Base-by-base conservation (phyloP, 441 rosid genomes). In the Pelargonium cotyledonis region DNA sequence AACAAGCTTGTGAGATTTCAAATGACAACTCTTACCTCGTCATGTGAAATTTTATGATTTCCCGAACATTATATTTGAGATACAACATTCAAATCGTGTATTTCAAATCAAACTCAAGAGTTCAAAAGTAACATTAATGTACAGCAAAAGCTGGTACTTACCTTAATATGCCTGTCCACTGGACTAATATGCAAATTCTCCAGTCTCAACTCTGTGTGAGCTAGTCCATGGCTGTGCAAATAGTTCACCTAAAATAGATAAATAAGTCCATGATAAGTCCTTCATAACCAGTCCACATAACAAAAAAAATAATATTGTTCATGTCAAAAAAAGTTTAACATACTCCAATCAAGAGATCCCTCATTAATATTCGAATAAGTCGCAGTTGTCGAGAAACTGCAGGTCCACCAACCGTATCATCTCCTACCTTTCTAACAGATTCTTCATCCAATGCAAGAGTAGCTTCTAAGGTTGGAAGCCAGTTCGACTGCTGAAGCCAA, bases 211-310 rank as follows among this genome's bases (percentile, higher is more conserved):
- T 90, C 99, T 3, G 99, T 91, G 84, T 95, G 99, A 63, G 97
- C 97, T 77, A 95, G 94, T 69, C 99, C 97, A 74, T 95, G 94
- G 78, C 96, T 89, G 72, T 95, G 99, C 85, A 95, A 86, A 89
- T 91, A 95, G 75, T 95, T 95, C 71, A 95, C 99, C 96, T 93
- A 78, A 76, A 73, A 53, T 67, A 49, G 29, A 72, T 63, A 71
- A 65, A 66, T 21, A 65, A 31, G 15, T 72, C 53, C 18, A 53
- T 41, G 60, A 41, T 63, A 65, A 68, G 69, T n/a, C 41, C 70
- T 41, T 68, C 69, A 46, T 4, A 61, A 26, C n/a, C n/a, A n/a
- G n/a, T n/a, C 23, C 31, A 51, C 9, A 58, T 29, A 47, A n/a
- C 10, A n/a, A 19, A 19, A 1, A 69, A 51, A 69, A 12, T 12